phyloP scores from a whole-genome alignment of 1,284 basidiomycete species.

The Apiotrichum gamsii region DNA sequence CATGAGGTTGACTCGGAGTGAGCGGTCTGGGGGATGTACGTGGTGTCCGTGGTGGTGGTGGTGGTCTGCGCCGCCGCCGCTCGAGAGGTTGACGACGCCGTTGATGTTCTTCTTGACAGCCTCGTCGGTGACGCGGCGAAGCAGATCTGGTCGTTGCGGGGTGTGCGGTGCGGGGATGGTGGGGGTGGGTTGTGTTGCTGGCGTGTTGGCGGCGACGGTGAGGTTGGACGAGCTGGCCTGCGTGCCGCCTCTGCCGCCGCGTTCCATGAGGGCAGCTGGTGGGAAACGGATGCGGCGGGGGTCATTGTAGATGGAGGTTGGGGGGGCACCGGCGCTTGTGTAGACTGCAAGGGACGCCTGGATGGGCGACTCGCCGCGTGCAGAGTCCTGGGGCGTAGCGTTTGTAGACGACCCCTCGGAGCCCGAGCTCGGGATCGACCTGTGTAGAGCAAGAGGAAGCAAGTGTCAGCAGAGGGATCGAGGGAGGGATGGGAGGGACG shows the following conservation, averaged over 20 bases:
- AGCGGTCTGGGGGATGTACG: too few species aligned
- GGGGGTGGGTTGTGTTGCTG: background rate
- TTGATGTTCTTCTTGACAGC: background rate
- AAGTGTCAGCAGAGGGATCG: too few species aligned
- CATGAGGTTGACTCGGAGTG: conserved; percentile 32
- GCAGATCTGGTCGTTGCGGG: background rate
- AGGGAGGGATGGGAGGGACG: background rate
- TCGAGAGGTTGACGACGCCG: background rate
- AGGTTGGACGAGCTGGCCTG: background rate
- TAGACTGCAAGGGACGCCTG: conserved; percentile 1
- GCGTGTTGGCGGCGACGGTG: background rate
- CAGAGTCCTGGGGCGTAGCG: background rate
- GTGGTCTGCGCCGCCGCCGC: background rate
- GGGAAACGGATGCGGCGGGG: conserved; percentile 27
- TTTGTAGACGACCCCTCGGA: conserved; percentile 11
- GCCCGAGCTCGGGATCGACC: conserved; percentile 7
- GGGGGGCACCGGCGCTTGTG: too few species aligned
- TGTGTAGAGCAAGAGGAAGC: background rate
- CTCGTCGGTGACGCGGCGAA: background rate
- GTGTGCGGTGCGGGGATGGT: background rate
- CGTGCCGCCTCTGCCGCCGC: too few species aligned
- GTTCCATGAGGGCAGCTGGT: conserved; percentile 5
- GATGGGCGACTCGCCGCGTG: conserved; percentile 1
- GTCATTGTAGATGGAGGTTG: conserved; percentile 33
- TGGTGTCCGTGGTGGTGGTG: too few species aligned